Conservation (phyloP, 768 basidiomycete species). For the Boletus subparvulus region DNA sequence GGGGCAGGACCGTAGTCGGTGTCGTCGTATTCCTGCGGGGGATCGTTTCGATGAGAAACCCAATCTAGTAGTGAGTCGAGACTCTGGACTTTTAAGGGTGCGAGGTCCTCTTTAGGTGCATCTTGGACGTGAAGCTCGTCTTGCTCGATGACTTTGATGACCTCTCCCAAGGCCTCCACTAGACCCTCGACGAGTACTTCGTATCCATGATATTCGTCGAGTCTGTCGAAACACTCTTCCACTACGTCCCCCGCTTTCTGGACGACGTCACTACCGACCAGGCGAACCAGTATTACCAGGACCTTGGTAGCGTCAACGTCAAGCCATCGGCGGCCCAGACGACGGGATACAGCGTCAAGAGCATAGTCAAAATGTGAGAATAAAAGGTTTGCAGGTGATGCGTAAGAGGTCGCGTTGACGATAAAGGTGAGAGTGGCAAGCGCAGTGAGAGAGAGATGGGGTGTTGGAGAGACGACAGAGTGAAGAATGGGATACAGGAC, state of each 20-base stretch:
- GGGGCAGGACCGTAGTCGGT: conserved; percentile 62
- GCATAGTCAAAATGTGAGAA: conserved; percentile 97
- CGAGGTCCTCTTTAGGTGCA: conserved; percentile 20
- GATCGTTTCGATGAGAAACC: conserved; percentile 50
- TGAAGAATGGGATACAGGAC: conserved; percentile 85
- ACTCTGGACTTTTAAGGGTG: conserved; percentile 30
- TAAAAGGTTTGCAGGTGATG: conserved; percentile 84
- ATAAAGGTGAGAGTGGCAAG: conserved; percentile 69
- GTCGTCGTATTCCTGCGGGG: conserved; percentile 37
- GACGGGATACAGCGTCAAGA: conserved; percentile 84
- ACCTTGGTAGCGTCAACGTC: conserved; percentile 90
- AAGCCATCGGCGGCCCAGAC: conserved; percentile 76
- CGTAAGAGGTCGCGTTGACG: conserved; percentile 76
- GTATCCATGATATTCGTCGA: conserved; percentile 97
- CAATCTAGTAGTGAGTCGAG: conserved; percentile 63
- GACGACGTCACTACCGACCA: conserved; percentile 86
- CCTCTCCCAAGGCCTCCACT: conserved; percentile 81
- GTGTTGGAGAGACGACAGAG: conserved; percentile 71
- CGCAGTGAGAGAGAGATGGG: conserved; percentile 73
- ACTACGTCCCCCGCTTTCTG: conserved; percentile 91
- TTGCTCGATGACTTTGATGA: conserved; percentile 72
- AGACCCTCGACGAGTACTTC: conserved; percentile 81
- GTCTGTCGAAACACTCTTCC: conserved; percentile 94
- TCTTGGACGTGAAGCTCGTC: conserved; percentile 41
- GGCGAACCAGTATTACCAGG: conserved; percentile 75